Conservation (phyloP, 176 grass and related monocot species). For the Oryza longistaminata region DNA sequence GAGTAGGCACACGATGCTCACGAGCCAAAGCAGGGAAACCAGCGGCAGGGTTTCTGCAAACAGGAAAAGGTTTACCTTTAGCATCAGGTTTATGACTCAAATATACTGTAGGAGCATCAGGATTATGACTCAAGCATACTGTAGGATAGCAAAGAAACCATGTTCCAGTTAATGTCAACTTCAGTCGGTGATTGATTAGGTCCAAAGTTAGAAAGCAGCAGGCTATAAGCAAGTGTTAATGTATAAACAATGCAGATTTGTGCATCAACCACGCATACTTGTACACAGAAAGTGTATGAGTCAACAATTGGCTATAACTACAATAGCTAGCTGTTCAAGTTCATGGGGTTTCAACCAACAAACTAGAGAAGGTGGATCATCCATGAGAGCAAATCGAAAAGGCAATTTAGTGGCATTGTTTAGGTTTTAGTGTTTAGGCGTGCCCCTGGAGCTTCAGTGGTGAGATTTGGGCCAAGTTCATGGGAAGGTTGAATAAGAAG, state of each 20-base stretch:
- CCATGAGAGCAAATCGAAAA: too few species aligned
- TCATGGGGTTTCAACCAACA: background rate
- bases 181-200: background rate
- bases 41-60: conserved; percentile 95
- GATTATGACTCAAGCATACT: background rate
- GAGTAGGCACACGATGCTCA: conserved; percentile 84
- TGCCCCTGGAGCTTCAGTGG: background rate
- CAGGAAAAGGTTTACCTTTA: background rate
- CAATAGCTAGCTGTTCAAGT: background rate
- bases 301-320: background rate
- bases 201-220: background rate
- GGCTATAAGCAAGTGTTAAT: background rate
- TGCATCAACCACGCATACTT: background rate
- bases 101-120: background rate
- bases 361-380: background rate
- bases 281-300: background rate
- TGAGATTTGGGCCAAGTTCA: conserved; percentile 5
- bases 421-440: background rate
- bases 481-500: background rate
- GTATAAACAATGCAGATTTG: background rate
- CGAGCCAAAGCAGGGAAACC: conserved; percentile 98
- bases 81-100: background rate
- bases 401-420: background rate
- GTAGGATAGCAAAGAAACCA: background rate
- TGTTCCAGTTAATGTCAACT: conserved; percentile 2